phyloP scores from a whole-genome alignment of 2,329 filamentous ascomycete species.

The Hypoxylon sp. region DNA sequence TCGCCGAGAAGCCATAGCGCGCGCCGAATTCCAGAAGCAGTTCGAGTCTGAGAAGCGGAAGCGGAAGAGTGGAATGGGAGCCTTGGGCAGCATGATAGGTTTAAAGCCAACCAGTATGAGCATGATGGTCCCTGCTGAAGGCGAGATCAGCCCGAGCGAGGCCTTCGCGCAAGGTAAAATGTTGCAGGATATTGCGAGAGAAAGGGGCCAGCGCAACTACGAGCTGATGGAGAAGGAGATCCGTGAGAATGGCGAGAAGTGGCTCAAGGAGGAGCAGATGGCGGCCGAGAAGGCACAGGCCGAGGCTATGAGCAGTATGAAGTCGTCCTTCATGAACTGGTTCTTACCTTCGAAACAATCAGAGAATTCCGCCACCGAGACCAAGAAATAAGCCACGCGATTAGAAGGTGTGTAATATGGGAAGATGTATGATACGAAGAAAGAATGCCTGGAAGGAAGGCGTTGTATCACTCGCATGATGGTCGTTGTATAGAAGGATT shows the following conservation, averaged over 20 bases:
- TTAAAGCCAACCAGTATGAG: slow-evolving; percentile 78
- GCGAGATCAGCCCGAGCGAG: slow-evolving; percentile 78
- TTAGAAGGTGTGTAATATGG: slow-evolving; percentile 12
- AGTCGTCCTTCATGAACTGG: slow-evolving; percentile 77
- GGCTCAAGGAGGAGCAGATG: slow-evolving; percentile 92
- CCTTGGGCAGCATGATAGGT: slow-evolving; percentile 79
- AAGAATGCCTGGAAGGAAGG: slow-evolving; percentile 12
- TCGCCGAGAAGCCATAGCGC: slow-evolving; percentile 84
- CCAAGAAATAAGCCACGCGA: slow-evolving; percentile 36
- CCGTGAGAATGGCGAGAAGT: slow-evolving; percentile 91
- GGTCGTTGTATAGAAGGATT: slow-evolving; percentile 23
- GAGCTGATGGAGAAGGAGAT: slow-evolving; percentile 91
- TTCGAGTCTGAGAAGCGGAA: slow-evolving; percentile 77
- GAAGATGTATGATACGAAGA: slow-evolving; percentile 24
- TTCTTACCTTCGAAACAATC: slow-evolving; percentile 53
- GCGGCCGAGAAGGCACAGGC: slow-evolving; percentile 90
- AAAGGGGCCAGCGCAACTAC: slow-evolving; percentile 92
- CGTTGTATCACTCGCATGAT: slow-evolving; percentile 23
- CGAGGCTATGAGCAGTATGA: slow-evolving; percentile 93
- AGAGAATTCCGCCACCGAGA: slow-evolving; percentile 29
- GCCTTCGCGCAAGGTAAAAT: slow-evolving; percentile 94
- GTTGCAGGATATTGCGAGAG: slow-evolving; percentile 93
- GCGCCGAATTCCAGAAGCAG: slow-evolving; percentile 86
- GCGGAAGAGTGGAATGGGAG: slow-evolving; percentile 70
- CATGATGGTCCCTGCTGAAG: slow-evolving; percentile 70